phyloP scores from a whole-genome alignment of 169 alveolate genomes.

The Plasmodium vivax region DNA sequence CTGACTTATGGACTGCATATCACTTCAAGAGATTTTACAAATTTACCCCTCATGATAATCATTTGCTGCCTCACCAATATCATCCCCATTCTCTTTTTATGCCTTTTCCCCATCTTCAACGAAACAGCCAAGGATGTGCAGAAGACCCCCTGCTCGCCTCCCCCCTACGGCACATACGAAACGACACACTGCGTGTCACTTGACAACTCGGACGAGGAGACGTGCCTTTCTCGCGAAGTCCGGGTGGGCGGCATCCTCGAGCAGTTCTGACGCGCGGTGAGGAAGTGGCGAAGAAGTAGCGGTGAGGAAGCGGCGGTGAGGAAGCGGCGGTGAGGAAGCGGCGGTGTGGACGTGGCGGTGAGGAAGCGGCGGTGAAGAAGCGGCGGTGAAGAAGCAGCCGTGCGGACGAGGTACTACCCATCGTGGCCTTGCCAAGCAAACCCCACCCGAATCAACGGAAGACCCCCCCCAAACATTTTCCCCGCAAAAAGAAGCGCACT shows the following conservation, averaged over 20 bases:
- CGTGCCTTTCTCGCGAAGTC: neutral
- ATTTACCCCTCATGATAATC: conserved; percentile 51
- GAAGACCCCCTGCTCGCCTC: neutral
- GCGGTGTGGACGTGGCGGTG: too few relatives aligned
- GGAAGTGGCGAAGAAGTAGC: neutral
- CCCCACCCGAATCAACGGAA: neutral
- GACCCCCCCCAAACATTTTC: neutral
- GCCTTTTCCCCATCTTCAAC: neutral
- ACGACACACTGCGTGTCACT: neutral
- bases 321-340: neutral
- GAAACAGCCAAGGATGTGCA: neutral
- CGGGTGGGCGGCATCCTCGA: neutral
- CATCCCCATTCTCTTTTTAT: conserved; percentile 34
- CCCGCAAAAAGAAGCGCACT: neutral
- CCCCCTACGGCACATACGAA: neutral
- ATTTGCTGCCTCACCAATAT: conserved; percentile 60
- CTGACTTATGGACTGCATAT: conserved; percentile 84
- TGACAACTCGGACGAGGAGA: neutral
- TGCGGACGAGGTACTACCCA: neutral
- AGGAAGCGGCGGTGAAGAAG: too few relatives aligned
- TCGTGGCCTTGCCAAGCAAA: neutral
- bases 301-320: neutral
- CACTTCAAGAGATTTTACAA: conserved; percentile 80
- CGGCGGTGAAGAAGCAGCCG: neutral
- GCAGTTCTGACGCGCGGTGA: neutral